Conservation (phyloP, 2,329 filamentous ascomycete genomes). For the Akanthomyces lecanii region DNA sequence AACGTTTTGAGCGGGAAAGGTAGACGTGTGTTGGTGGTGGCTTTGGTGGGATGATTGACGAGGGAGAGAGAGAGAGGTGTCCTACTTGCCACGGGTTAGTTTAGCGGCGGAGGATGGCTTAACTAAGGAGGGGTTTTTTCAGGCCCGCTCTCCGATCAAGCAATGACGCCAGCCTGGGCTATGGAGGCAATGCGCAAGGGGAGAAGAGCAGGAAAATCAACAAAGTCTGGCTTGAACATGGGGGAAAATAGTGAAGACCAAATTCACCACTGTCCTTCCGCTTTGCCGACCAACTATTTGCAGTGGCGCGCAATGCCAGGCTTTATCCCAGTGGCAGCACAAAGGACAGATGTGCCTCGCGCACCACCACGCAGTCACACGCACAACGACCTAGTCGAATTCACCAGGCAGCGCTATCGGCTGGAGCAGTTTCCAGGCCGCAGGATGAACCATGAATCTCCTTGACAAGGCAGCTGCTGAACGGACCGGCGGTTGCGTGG, state of each 20-base stretch:
- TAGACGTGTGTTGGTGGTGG: slow-evolving; percentile 24
- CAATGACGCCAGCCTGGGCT: slow-evolving; percentile 15
- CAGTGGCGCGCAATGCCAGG: slow-evolving; percentile 1
- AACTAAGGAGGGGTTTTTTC: slow-evolving; percentile 19
- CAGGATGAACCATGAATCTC: not conserved
- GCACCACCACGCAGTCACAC: not conserved
- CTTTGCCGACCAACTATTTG: not conserved
- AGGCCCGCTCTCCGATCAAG: slow-evolving; percentile 17
- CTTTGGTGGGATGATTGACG: slow-evolving; percentile 24
- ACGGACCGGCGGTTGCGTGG: not conserved
- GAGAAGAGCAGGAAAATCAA: not conserved
- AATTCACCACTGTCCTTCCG: not conserved
- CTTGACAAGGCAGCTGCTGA: not conserved
- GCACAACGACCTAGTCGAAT: not conserved
- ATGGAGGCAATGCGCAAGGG: slow-evolving; percentile 6
- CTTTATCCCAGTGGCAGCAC: slow-evolving; percentile 9
- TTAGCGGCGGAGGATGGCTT: slow-evolving; percentile 20
- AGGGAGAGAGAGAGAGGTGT: slow-evolving; percentile 25
- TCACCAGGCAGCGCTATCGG: not conserved
- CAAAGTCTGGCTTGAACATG: not conserved
- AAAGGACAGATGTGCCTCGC: slow-evolving; percentile 16
- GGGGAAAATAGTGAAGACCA: not conserved
- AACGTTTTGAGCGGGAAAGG: slow-evolving; percentile 13
- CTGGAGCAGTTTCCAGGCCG: not conserved
- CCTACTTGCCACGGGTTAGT: slow-evolving; percentile 30